Conservation (phyloP, 306 rosid species). For the Urtica urens region DNA sequence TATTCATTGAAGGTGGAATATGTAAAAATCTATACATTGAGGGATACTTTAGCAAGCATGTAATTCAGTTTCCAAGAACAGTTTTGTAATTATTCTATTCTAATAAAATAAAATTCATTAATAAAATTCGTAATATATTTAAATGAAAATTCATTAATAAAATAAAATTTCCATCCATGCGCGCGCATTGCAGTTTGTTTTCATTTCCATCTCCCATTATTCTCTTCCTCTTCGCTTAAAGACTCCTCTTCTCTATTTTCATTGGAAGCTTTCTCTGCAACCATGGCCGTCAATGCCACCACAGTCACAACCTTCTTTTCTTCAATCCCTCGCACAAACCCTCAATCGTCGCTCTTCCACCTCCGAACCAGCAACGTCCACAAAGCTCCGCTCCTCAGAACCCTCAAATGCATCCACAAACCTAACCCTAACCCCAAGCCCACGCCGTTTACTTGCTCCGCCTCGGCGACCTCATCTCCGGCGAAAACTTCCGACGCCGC, state of each 20-base stretch:
- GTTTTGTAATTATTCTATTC: too few relatives aligned
- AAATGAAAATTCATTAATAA: too few relatives aligned
- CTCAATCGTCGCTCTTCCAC: constrained; percentile 10
- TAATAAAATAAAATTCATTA: too few relatives aligned
- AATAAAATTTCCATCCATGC: too few relatives aligned
- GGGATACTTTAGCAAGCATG: too few relatives aligned
- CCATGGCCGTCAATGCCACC: constrained; percentile 31
- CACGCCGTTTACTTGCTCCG: constrained; percentile 27
- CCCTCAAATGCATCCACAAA: constrained; percentile 34
- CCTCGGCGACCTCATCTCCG: constrained; percentile 33
- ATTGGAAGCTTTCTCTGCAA: constrained; percentile 28
- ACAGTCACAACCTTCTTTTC: constrained; percentile 20
- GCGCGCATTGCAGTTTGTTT: too few relatives aligned
- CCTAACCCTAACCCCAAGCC: constrained; percentile 14
- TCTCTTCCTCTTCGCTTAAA: not conserved
- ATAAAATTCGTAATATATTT: too few relatives aligned
- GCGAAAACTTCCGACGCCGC: constrained; percentile 22
- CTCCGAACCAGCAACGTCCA: constrained; percentile 17
- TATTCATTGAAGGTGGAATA: too few relatives aligned
- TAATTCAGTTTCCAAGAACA: too few relatives aligned
- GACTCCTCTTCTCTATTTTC: not conserved
- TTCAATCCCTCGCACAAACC: constrained; percentile 19
- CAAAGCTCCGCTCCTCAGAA: constrained; percentile 12
- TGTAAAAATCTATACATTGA: too few relatives aligned
- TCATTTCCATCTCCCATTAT: constrained; percentile 5